Base-by-base conservation (phyloP, 169 alveolate species). In the Plasmodium cynomolgi region DNA sequence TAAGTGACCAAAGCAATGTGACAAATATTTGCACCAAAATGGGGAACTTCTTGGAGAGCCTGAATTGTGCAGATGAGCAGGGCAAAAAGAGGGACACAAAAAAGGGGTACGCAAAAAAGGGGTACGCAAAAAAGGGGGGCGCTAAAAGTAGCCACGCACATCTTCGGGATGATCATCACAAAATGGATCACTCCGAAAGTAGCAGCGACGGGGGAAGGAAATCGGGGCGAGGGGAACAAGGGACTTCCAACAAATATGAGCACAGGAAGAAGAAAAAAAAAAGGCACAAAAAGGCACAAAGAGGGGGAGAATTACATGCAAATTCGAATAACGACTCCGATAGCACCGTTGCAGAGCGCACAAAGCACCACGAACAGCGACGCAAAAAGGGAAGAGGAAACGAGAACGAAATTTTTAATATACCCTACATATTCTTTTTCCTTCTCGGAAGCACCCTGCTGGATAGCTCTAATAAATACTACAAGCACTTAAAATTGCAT, bases 11-110 rank as follows among this genome's bases (percentile, higher is more conserved):
- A 39, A 39, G 29, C n/a, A 90, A 90, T 79, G 84, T 90, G 54
- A 90, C 94, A 90, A 90, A 90, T 79, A 90, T 90, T 15, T 90
- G 94, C 41, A 73, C 90, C 44, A 90, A 90, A 80, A 80, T 90
- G 2, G 54, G 20, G n/a, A 81, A 44, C 54, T 58, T 90, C 50
- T 62, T 20, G 34, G 31, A 80, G 6, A 56, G 50, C 50, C 74
- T 90, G n/a, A 54, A 56, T 75, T 74, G 34, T n/a, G 37, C 41
- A 56, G 62, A 41, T 50, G 47, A 39, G 44, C 29, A n/a, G n/a
- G 41, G 6, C 44, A 33, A 75, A 26, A 26, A 84, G 54, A 72
- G 79, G 11, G 23, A 13, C 17, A 2, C 9, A 20, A n/a, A 15
- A 3, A 83, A 83, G n/a, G 15, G 33, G 39, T 29, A 34, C 20